Evolutionary conservation across 805 yeast genomes (phyloP).

Genomic region (Candida nonsorbophila): DNA sequence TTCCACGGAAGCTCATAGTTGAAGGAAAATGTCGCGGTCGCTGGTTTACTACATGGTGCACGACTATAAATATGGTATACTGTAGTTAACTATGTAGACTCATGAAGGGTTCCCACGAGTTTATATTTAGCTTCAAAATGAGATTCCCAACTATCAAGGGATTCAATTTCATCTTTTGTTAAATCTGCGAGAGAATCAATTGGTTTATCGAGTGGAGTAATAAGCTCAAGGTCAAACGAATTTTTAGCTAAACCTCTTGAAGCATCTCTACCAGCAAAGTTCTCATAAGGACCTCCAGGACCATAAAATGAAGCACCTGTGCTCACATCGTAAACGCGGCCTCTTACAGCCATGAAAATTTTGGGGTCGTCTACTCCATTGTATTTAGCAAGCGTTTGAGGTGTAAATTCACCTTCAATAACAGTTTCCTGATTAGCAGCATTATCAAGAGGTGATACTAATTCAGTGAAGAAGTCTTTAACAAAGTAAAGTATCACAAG

Average conservation of each 20-base stretch:
- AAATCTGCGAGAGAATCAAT: slow-evolving; percentile 69
- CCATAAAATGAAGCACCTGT: slow-evolving; percentile 84
- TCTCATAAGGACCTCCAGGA: slow-evolving; percentile 91
- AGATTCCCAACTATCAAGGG: slow-evolving; percentile 79
- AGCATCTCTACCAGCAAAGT: slow-evolving; percentile 95
- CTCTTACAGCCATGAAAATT: slow-evolving; percentile 82
- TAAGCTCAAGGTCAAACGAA: slow-evolving; percentile 66
- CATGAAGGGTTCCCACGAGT: slow-evolving; percentile 52
- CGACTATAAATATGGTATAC: slow-evolving; percentile 1
- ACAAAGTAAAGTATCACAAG: slow-evolving; percentile 26
- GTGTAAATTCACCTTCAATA: slow-evolving; percentile 62
- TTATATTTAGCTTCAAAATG: slow-evolving; percentile 81
- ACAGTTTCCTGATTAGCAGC: slow-evolving; percentile 19
- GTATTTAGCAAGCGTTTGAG: slow-evolving; percentile 62
- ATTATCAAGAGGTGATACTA: slow-evolving; percentile 21
- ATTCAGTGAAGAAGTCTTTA: slow-evolving; percentile 21
- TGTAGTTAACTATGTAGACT: slow-evolving; percentile 1
- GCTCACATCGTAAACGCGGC: slow-evolving; percentile 80
- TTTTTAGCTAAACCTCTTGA: slow-evolving; percentile 86
- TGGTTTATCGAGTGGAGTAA: slow-evolving; percentile 70
- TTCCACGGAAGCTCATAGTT: slow-evolving; percentile 33
- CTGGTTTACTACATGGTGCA: neutral
- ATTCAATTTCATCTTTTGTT: slow-evolving; percentile 51
- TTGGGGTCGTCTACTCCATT: slow-evolving; percentile 78
- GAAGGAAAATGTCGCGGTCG: neutral